Percentiles rank a stretch among this genome's conserved stretches.
Conservation (phyloP, 2,329 filamentous ascomycete species). For the Apiospora aurea region DNA sequence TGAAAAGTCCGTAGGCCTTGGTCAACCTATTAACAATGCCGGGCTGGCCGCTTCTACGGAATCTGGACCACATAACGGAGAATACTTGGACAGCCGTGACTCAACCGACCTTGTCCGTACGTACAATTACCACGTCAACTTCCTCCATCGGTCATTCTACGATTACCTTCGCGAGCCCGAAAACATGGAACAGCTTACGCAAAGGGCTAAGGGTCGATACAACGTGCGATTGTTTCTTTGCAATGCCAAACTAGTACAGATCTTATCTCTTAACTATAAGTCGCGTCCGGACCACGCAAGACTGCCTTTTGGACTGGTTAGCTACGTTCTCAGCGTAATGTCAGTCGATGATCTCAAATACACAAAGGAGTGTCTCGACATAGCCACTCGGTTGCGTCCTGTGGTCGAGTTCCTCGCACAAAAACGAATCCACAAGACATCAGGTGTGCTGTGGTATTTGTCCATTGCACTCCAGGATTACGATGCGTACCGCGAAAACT, state of each 20-base stretch:
- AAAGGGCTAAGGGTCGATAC: not conserved
- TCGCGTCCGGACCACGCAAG: not conserved
- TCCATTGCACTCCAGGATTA: accelerated
- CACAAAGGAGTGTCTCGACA: not conserved
- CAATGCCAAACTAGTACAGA: not conserved
- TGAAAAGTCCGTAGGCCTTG: not conserved
- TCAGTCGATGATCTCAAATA: not conserved
- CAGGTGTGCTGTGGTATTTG: not conserved
- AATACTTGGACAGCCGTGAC: not conserved
- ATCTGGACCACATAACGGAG: no score
- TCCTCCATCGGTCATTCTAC: not conserved
- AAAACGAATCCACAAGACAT: not conserved
- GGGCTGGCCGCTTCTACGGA: no score
- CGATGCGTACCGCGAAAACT: not conserved
- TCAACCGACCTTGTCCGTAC: not conserved
- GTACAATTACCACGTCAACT: not conserved
- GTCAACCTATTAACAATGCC: not conserved
- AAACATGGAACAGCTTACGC: not conserved
- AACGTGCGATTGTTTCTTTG: not conserved
- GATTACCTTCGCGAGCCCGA: not conserved
- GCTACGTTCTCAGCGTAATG: not conserved
- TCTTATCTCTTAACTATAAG: not conserved
- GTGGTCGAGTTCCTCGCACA: not conserved
- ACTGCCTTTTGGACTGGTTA: not conserved
- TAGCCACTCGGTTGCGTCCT: not conserved